A percentile compares a stretch with the other conserved stretches of the same genome.
Conservation (phyloP, 495 filamentous ascomycete genomes). For the Aspergillus conjunctus region DNA sequence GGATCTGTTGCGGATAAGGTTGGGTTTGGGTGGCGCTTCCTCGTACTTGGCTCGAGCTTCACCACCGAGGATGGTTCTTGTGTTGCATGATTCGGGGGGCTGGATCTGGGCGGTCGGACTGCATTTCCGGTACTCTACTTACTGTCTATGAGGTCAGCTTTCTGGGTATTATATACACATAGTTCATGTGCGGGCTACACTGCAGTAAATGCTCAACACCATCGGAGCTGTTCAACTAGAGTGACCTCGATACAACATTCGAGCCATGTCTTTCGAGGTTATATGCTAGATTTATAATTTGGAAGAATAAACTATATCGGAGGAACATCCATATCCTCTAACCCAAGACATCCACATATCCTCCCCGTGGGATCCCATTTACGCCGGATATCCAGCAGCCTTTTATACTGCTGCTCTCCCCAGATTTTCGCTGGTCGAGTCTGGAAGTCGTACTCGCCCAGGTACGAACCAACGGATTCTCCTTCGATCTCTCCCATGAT, state of each 20-base stretch:
- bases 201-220: no score
- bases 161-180: no score
- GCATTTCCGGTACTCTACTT: no score
- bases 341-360: conserved; percentile 7
- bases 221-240: no score
- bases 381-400: conserved; percentile 36
- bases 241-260: no score
- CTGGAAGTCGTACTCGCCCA: conserved; percentile 52
- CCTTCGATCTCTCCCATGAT: conserved; percentile 35
- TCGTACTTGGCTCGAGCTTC: background rate
- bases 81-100: no score
- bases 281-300: no score
- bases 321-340: background rate
- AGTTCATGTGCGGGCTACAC: no score
- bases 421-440: conserved; percentile 39
- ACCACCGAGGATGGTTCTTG: background rate
- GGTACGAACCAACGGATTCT: conserved; percentile 42
- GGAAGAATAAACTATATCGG: no score
- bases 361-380: conserved; percentile 46
- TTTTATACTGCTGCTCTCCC: conserved; percentile 32
- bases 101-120: no score
- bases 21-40: background rate
- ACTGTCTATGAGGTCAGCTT: no score
- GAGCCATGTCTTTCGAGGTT: no score
- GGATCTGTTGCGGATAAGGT: background rate